phyloP scores from a whole-genome alignment of 345 rosid genomes.

The Gossypium longicalyx region DNA sequence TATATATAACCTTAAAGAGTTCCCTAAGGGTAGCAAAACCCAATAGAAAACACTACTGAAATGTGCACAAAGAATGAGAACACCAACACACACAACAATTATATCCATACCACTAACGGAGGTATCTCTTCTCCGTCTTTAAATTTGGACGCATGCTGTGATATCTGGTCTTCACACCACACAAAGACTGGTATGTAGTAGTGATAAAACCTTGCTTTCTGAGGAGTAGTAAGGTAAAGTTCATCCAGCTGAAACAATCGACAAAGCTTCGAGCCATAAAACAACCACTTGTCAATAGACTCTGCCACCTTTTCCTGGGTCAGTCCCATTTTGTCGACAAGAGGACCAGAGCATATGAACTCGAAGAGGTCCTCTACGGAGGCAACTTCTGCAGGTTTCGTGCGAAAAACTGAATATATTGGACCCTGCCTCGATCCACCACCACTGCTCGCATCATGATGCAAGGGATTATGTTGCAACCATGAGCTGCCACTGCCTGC shows the following conservation, averaged over 20 bases:
- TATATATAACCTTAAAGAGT: background rate
- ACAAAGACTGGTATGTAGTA: slow-evolving; percentile 89
- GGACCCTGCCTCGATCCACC: slow-evolving; percentile 22
- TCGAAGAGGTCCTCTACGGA: slow-evolving; percentile 72
- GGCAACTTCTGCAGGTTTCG: slow-evolving; percentile 52
- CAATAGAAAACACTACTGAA: background rate
- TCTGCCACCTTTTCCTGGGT: slow-evolving; percentile 56
- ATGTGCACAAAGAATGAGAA: background rate
- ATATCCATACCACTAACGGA: slow-evolving; percentile 75
- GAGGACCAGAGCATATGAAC: slow-evolving; percentile 85
- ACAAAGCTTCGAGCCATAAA: slow-evolving; percentile 54
- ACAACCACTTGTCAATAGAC: slow-evolving; percentile 74
- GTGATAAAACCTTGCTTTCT: slow-evolving; percentile 79
- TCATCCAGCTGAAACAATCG: slow-evolving; percentile 70
- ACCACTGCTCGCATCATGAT: slow-evolving; percentile 19
- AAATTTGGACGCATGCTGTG: slow-evolving; percentile 56
- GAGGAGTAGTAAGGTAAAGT: slow-evolving; percentile 55
- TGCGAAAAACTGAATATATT: slow-evolving; percentile 32
- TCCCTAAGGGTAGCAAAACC: background rate
- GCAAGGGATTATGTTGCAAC: slow-evolving; percentile 44
- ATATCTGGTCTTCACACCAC: slow-evolving; percentile 90
- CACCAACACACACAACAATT: background rate
- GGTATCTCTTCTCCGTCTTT: slow-evolving; percentile 65
- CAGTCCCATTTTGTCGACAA: slow-evolving; percentile 55
- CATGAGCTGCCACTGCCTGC: slow-evolving; percentile 51